Evolutionary conservation across 2,329 filamentous ascomycete genomes (phyloP), one percentile per base, ranked within the genome.

Genomic region (Aspergillus felis): DNA sequence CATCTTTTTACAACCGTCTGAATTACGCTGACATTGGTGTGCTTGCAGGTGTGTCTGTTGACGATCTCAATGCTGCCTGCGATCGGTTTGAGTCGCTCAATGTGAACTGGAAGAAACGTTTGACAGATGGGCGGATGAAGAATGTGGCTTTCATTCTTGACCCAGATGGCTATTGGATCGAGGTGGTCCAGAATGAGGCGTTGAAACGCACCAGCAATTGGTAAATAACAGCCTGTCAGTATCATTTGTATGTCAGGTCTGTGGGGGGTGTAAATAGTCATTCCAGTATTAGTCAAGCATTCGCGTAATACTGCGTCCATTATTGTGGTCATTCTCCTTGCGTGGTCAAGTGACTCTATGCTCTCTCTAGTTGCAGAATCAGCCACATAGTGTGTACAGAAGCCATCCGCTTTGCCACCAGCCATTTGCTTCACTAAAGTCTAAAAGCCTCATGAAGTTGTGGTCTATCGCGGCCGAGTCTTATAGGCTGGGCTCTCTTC

Each of bases 91-190:
- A 97, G 72, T 84, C 86, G 55, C 79, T 90, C 70, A 84, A 88
- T 5, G 89, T 93, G 55, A 87, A 84, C 75, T 99, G 92, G 91
- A 96, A 96, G 86, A 97, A 97, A 86, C 84, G 90, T 63, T 82
- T 97, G 60, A 96, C 91, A 1, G 93, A 97, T 62, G 93, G 93
- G 1, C 74, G 80, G 50, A 96, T 97, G 92, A 93, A 90, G 82
- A 91, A 94, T 63, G 87, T 97, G 54, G 94, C 94, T 0, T 97
- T 97, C 71, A 78, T 97, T 50, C 80, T 96, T 50, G 93, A 93
- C 66, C 92, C 92, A 0, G 92, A 96, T 75, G 85, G 84, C 51
- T 96, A 95, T 77, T 95, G 89, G 90, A 83, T 79, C 58, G 84
- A 86, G 71, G 75, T 87, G 35, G 78, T 96, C 52, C 91, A 96